Base-by-base conservation (phyloP, 2,329 filamentous ascomycete species). In the Scorias spongiosa region DNA sequence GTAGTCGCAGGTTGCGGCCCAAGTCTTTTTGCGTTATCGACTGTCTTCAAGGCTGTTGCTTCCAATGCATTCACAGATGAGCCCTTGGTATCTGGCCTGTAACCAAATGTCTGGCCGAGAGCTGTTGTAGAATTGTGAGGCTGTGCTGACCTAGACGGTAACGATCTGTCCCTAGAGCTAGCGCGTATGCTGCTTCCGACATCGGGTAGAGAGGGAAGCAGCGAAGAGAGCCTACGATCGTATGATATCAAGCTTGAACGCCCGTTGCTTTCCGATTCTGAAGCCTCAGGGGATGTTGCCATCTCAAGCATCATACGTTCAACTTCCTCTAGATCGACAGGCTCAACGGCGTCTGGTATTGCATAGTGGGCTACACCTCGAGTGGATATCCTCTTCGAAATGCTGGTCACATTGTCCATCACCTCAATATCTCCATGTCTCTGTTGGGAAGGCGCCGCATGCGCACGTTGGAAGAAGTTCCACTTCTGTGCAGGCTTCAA, bases 401-500 rank as follows among this genome's bases (percentile, higher is more conserved):
- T 10, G 38, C 38, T 12, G 12, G 38, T 2, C 4, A 15, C 12
- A 12, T 5, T 14, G 11, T 18, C 12, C 20, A 9, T 15, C 15
- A 9, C 4, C 32, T 36, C 32, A 36, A 36, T 12, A 29, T 36
- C 47, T 30, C 47, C 43, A 39, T 53, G 53, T 40, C 48, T 48
- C 17, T 53, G 55, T 62, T 55, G 60, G 5, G 65, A 57, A 29
- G 64, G 60, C 10, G 60, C 55, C 5, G 63, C 60, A 11, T 68
- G 66, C 7, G 65, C 63, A 10, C 67, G 59, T 43, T 77, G 73
- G 46, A 79, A 77, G 49, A 79, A 75, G 50, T 75, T 78, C 74
- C 73, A 78, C 57, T 67, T 68, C 48, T 62, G 61, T 17, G 61
- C 52, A 14, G 63, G 54, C 54, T 68, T 69, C 14, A 51, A 45